Percentiles rank a stretch among this genome's conserved stretches.
phyloP scores from a whole-genome alignment of 306 rosid genomes.

The Prunus dulcis region DNA sequence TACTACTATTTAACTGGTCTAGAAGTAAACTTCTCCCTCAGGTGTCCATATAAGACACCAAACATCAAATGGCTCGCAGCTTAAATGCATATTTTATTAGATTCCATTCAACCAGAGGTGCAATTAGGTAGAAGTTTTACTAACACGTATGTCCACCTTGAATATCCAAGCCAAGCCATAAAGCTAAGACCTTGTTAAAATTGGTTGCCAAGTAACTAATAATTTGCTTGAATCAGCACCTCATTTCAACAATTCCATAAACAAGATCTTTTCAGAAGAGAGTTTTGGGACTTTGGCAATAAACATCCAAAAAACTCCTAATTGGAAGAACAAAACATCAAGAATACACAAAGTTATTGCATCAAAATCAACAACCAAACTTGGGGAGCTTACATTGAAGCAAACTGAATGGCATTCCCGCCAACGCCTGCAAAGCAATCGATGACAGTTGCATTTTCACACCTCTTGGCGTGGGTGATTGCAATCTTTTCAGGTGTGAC shows the following conservation, averaged over 20 bases:
- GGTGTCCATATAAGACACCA: neutral
- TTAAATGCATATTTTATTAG: neutral
- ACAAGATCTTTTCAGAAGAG: neutral
- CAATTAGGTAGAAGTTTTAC: neutral
- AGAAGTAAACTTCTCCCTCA: neutral
- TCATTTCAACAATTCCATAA: neutral
- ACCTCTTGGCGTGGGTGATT: conserved; percentile 28
- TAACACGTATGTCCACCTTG: neutral
- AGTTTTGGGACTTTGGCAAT: neutral
- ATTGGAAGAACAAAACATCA: neutral
- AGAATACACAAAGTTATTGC: too few species aligned
- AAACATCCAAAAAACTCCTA: too few species aligned
- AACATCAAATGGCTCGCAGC: neutral
- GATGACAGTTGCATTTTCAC: conserved; percentile 19
- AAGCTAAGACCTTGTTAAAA: neutral
- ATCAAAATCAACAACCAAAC: neutral
- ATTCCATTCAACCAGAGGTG: neutral
- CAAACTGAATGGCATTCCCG: conserved; percentile 40
- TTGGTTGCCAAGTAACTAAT: neutral
- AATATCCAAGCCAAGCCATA: neutral
- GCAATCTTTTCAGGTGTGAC: conserved; percentile 42
- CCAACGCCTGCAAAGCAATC: conserved; percentile 40
- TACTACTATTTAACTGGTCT: neutral
- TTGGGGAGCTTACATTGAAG: conserved; percentile 15
- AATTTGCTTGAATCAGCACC: neutral